Base-by-base conservation (phyloP, 2,329 filamentous ascomycete species). In the Epichloe elymi region DNA sequence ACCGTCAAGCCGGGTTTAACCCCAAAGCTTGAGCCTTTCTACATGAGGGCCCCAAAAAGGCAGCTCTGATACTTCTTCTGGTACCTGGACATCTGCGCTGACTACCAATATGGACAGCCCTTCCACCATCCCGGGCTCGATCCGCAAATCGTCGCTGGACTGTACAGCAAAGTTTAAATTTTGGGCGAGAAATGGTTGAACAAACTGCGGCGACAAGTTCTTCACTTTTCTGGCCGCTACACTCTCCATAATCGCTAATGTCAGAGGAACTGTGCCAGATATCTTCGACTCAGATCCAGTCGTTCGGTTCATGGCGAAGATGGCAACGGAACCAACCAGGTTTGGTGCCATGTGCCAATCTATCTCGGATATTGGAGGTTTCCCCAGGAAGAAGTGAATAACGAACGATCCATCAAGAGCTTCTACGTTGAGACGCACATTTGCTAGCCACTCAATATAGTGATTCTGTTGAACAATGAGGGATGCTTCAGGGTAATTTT, bases 381-480 rank as follows among this genome's bases (percentile, higher is more conserved):
- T 62, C 0, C 82, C 85, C 2, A 88, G 61, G 65, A 89, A 90
- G 53, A 90, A 69, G 60, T 83, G 78, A 19, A 91, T 70, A 0
- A 56, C 57, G 50, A 83, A 87, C 0, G 82, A 79, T 1, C 74
- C 76, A 11, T 75, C 70, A 8, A 85, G 64, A 2, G 79, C 78
- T 52, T 78, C 75, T 54, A 80, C 83, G 50, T 74, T 70, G 20
- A 82, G 78, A 15, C 71, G 69, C 43, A 90, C 74, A 58, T 85
- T 86, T 57, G 79, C 80, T 23, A 82, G 73, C 78, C 86, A 91
- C 58, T 90, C 76, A 5, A 70, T 72, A 58, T 81, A 80, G 10
- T 61, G 60, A 43, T 65, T 65, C 12, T 70, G 58, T 2, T 63
- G 60, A 37, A 75, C 63, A 6, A 74, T 59, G 26, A 58, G 53